Conservation (phyloP, 2,329 filamentous ascomycete species). For the Cadophora malorum region DNA sequence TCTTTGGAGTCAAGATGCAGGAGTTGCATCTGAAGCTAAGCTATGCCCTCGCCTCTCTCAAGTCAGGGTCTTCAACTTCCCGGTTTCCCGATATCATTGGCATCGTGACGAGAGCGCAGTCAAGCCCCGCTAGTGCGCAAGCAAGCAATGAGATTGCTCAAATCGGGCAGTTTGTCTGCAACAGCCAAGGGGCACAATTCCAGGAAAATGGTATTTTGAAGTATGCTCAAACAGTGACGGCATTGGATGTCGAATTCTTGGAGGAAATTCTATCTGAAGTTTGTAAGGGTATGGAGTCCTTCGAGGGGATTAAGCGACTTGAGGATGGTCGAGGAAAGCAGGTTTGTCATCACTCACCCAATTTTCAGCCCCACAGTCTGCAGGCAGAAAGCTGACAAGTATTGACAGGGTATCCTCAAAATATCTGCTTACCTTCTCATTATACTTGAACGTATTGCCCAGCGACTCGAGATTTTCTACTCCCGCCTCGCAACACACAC, state of each 20-base stretch:
- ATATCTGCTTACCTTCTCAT: neutral
- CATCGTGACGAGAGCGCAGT: neutral
- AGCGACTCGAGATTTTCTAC: conserved; percentile 2
- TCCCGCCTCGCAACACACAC: neutral
- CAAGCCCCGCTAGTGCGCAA: neutral
- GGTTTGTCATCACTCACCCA: neutral
- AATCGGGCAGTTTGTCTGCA: neutral
- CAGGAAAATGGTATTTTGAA: conserved; percentile 8
- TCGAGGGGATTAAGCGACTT: neutral
- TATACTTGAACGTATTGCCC: neutral
- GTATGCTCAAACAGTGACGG: neutral
- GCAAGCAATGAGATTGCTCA: conserved; percentile 6
- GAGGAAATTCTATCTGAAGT: neutral
- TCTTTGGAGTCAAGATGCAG: conserved; percentile 6
- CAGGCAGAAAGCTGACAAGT: neutral
- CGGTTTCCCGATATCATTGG: conserved; percentile 2
- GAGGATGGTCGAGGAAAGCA: neutral
- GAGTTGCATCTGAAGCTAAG: conserved; percentile 4
- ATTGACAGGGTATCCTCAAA: neutral
- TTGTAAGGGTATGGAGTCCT: neutral
- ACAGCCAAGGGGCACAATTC: neutral
- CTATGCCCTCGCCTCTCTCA: neutral
- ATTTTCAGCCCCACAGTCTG: too few relatives aligned
- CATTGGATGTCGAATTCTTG: neutral
- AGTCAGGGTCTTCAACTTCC: neutral